Evolutionary conservation across 768 basidiomycete species (phyloP).

Genomic region (Nevesoporus exiguus): DNA sequence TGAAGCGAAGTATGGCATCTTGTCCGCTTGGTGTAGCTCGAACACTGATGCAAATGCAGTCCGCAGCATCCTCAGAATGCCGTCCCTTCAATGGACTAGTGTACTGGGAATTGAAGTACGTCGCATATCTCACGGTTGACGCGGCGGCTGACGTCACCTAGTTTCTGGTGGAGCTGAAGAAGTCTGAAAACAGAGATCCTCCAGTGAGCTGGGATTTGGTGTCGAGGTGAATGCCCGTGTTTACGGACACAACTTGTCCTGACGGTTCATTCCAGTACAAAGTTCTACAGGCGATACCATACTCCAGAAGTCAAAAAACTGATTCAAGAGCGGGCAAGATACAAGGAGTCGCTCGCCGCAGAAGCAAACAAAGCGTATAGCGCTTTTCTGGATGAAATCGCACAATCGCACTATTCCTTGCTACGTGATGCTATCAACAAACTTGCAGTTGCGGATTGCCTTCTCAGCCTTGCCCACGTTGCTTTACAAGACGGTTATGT

Average conservation of each 20-base stretch:
- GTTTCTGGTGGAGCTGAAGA: constrained; percentile 80
- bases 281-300: constrained; percentile 66
- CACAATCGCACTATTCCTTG: constrained; percentile 60
- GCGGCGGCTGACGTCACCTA: constrained; percentile 27
- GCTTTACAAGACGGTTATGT: constrained; percentile 75
- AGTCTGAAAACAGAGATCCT: constrained; percentile 43
- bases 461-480: constrained; percentile 79
- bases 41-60: constrained; percentile 39
- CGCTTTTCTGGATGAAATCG: constrained; percentile 67
- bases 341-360: constrained; percentile 64
- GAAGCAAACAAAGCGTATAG: constrained; percentile 65
- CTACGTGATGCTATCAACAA: constrained; percentile 76
- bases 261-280: constrained; percentile 52
- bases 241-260: background rate
- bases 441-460: constrained; percentile 81
- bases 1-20: constrained; percentile 53
- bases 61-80: constrained; percentile 67
- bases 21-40: background rate
- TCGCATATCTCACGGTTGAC: background rate
- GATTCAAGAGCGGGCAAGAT: constrained; percentile 69
- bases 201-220: constrained; percentile 61
- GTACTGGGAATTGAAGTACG: constrained; percentile 68
- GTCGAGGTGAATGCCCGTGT: constrained; percentile 46
- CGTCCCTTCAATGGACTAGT: constrained; percentile 66
- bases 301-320: constrained; percentile 62